Evolutionary conservation across 2,329 filamentous ascomycete species (phyloP).

Genomic region (Fusarium bactridioides): DNA sequence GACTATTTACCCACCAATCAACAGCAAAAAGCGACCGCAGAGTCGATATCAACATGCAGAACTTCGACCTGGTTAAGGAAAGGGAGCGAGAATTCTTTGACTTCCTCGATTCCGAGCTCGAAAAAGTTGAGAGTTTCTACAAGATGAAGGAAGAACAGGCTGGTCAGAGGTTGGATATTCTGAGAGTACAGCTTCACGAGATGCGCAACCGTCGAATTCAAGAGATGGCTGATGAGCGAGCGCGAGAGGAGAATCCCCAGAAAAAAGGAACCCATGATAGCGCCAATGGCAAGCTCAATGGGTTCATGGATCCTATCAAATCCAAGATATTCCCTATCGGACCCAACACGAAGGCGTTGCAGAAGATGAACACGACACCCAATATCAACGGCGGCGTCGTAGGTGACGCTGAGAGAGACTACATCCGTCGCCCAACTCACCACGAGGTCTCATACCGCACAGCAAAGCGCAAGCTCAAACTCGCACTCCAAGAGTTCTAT

Average conservation of each 20-base stretch:
- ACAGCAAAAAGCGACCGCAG: conserved; percentile 40
- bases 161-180: conserved; percentile 70
- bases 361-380: conserved; percentile 62
- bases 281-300: conserved; percentile 42
- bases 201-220: conserved; percentile 86
- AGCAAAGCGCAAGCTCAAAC: conserved; percentile 90
- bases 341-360: conserved; percentile 67
- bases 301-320: conserved; percentile 63
- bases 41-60: conserved; percentile 54
- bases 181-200: conserved; percentile 88
- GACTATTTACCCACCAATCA: conserved; percentile 47
- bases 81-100: conserved; percentile 85
- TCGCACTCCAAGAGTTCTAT: conserved; percentile 92
- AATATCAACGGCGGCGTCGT: conserved; percentile 44
- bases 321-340: conserved; percentile 63
- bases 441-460: conserved; percentile 79
- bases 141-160: conserved; percentile 87
- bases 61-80: conserved; percentile 70
- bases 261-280: conserved; percentile 30
- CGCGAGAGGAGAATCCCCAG: conserved; percentile 40
- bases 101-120: conserved; percentile 83
- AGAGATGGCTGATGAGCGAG: conserved; percentile 65
- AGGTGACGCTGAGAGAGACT: conserved; percentile 54
- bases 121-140: conserved; percentile 95
- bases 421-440: conserved; percentile 56